Evolutionary conservation across 1,139 yeast species (phyloP), one percentile per base, ranked within the genome.

Genomic region (Lodderomyces oxycetoniae): DNA sequence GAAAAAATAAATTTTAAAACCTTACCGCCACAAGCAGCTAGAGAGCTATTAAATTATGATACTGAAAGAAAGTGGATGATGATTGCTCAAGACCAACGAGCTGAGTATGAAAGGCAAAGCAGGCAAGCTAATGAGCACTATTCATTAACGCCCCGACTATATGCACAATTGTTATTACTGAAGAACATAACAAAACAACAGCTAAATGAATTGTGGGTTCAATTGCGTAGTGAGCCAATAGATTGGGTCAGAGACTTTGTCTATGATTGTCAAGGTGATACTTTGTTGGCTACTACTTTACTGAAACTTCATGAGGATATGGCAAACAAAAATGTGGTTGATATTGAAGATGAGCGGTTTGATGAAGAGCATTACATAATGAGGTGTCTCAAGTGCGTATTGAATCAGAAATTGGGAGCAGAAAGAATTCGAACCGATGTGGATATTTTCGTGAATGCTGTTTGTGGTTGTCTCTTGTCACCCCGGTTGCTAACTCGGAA

Each of bases 31-130:
- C 77, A 74, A 39, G 95, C 94, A 7, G 81, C 81, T 45, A 74
- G 70, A 42, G 94, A 86, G 53, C 79, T 91, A 83, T 67, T 78
- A 49, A 76, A 74, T 44, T 88, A 84, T 50, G 75, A 83, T 28
- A 65, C 77, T 0, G 85, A 82, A 35, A 86, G 88, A 48, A 91
- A 91, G 58, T 87, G 96, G 95, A 78, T 85, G 79, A 69, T 91
- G 47, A 83, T 91, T 29, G 79, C 83, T 47, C 97, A 91, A 54
- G 96, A 88, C 55, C 79, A 83, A 22, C 67, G 85, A 37, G 75
- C 89, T 5, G 96, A 86, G 48, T 69, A 69, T 49, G 81, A 82
- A 46, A 71, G 81, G 48, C 67, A 72, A 51, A 73, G 70, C 55
- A 52, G 72, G 46, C 45, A 40, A 17, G 55, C 49, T 34, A 55